Evolutionary conservation across 2,329 filamentous ascomycete species (phyloP).

Genomic region (Beauveria asiatica): DNA sequence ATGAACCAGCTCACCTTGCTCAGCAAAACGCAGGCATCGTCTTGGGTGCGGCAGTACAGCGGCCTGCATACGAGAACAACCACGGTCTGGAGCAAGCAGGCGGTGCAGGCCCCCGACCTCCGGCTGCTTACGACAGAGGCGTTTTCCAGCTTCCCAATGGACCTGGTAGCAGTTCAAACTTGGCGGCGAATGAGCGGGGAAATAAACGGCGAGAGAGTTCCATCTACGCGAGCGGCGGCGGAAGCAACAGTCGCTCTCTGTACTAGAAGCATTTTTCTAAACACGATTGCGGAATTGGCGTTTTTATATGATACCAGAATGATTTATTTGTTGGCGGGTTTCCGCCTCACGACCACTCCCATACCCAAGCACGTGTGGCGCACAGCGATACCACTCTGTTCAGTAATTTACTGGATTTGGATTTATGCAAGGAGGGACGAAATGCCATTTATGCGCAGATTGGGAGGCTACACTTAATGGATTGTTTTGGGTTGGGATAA

Average conservation of each 20-base stretch:
- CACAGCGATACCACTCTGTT: conserved; percentile 17
- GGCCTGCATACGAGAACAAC: conserved; percentile 38
- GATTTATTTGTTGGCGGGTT: neutral
- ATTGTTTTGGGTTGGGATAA: neutral
- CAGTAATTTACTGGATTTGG: neutral
- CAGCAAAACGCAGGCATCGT: conserved; percentile 22
- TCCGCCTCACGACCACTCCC: neutral
- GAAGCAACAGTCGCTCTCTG: neutral
- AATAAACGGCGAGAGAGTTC: conserved; percentile 50
- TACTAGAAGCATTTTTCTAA: neutral
- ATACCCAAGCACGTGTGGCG: neutral
- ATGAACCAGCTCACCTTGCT: conserved; percentile 35
- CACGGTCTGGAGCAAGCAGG: conserved; percentile 20
- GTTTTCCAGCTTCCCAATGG: conserved; percentile 23
- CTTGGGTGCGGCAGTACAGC: conserved; percentile 23
- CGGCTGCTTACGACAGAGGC: conserved; percentile 31
- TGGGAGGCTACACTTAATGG: conserved; percentile 1
- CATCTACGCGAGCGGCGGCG: conserved; percentile 43
- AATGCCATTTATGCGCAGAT: neutral
- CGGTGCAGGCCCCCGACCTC: conserved; percentile 14
- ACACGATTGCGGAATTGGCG: neutral
- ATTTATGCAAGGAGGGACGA: neutral
- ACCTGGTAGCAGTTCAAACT: conserved; percentile 13
- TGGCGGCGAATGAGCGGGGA: conserved; percentile 24
- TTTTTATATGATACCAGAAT: conserved; percentile 8